Evolutionary conservation across 352 stramenopile species (phyloP), one percentile per base, ranked within the genome.

Genomic region (Globisporangium solare): DNA sequence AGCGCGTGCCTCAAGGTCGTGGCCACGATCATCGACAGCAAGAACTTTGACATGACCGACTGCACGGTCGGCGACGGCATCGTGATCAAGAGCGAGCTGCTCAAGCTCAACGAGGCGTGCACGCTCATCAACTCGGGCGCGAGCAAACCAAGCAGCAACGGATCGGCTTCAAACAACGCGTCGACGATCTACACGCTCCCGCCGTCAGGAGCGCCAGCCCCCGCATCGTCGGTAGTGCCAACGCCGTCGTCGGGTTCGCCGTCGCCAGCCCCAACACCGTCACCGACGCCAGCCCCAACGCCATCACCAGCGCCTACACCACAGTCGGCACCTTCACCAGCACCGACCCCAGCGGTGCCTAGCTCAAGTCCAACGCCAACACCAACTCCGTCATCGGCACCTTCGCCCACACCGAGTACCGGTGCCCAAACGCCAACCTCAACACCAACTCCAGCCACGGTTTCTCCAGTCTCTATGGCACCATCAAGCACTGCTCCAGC

Each of bases 41-140:
- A 61, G 47, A 78, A 71, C 62, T 83, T 83, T 40, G 71, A 74
- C 43, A 51, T 78, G 32, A 79, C 68, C 42, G 70, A 83, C 71
- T 83, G 73, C 66, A 80, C 76, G 17, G 70, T 83, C 46, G 70
- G 71, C n/a, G 60, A 75, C 39, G 70, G 66, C 47, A 66, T 76
- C 39, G 73, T 80, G 43, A 62, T 83, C 45, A 78, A 73, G 71
- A 61, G 66, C 42, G 66, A 83, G 64, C 71, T 83, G 37, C 54
- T 56, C 24, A 75, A 69, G 41, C 71, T 83, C 13, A 60, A 76
- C 24, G 57, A 66, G 2, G 74, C 71, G 0, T 83, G 73, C 59
- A 66, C 58, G n/a, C 51, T 71, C 35, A 61, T 80, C 48, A 63
- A 27, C 22, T 47, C 24, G 2, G 46, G 5, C 27, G 17, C 22